Base-by-base conservation (phyloP, 768 basidiomycete genomes). In the Tulasnella sp. region DNA sequence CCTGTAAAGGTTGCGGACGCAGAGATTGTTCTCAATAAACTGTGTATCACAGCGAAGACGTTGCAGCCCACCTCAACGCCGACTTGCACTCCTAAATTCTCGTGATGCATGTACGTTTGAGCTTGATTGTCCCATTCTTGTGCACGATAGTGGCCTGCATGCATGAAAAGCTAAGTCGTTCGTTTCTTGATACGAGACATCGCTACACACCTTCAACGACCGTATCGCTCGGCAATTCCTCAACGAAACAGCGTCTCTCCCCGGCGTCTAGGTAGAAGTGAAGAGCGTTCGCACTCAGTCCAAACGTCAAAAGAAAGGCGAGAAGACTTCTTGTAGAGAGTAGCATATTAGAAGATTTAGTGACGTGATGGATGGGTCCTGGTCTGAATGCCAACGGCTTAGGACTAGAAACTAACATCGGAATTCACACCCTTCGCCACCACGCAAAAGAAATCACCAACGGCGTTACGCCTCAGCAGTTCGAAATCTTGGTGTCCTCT, bases 241-340 rank as follows among this genome's bases (percentile, higher is more conserved):
- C 97, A 77, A 99, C 88, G 84, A 99, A 99, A 83, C 97, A 99
- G 69, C 93, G 88, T 81, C 92, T 91, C 83, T 97, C 94, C 81
- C 93, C 92, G 22, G 95, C 91, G 82, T 97, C 95, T 76, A 99
- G 89, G 82, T 99, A 99, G 84, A 99, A 97, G 82, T 99, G 97
- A 36, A 99, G 90, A 37, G 93, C 94, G 82, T 91, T 88, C 22
- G 85, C 87, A 25, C 40, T 72, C 42, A 64, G 25, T 64, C 58
- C 58, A 34, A 64, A 64, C 11, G 58, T 29, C 58, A 64, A 25
- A 34, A 64, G 58, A 64, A 64, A 25, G 58, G 58, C 15, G 8
- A 64, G 58, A 4, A 64, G 58, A 17, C 58, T 64, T 64, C 58
- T 64, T 34, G 58, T 64, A 12, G 58, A 64, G 31, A 64, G 58